These are phyloP conservation scores for Starmerella cellae DNA, from an alignment of 805 yeast genomes.

Conservation along the genomic window DNA sequence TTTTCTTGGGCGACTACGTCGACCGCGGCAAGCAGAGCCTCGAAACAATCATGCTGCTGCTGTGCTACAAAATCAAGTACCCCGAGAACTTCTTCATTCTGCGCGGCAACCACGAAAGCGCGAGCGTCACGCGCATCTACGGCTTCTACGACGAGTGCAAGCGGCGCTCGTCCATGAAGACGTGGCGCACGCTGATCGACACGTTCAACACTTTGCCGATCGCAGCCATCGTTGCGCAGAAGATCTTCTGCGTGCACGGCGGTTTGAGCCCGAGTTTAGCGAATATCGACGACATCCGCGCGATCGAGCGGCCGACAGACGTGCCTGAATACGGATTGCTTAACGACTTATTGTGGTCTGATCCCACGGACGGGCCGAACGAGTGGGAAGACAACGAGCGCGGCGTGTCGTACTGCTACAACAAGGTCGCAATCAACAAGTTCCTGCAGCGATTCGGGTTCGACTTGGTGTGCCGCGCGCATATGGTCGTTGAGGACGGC, in stretches of 20 bases:
- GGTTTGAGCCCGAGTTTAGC: slow-evolving; percentile 66
- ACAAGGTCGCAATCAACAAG: slow-evolving; percentile 66
- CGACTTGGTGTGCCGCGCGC: slow-evolving; percentile 73
- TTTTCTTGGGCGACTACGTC: slow-evolving; percentile 91
- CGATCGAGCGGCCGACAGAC: slow-evolving; percentile 69
- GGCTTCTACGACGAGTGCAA: slow-evolving; percentile 98
- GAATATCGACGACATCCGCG: slow-evolving; percentile 60
- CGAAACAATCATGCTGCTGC: slow-evolving; percentile 74
- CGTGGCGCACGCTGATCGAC: slow-evolving; percentile 89
- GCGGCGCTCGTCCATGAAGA: slow-evolving; percentile 77
- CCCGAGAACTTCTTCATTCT: slow-evolving; percentile 90
- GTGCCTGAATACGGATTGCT: slow-evolving; percentile 73
- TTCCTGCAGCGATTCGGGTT: slow-evolving; percentile 61
- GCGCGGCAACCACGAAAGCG: slow-evolving; percentile 95
- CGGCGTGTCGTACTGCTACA: slow-evolving; percentile 70
- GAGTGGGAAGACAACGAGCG: slow-evolving; percentile 85
- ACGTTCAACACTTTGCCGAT: slow-evolving; percentile 91
- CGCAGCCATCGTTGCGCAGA: slow-evolving; percentile 90
- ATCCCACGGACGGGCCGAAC: slow-evolving; percentile 68
- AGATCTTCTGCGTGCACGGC: slow-evolving; percentile 84
- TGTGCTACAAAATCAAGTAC: slow-evolving; percentile 89
- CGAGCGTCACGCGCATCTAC: slow-evolving; percentile 89
- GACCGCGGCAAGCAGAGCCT: slow-evolving; percentile 94
- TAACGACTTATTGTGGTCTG: slow-evolving; percentile 71
- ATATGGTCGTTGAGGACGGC: slow-evolving; percentile 78